Evolutionary conservation across 2,329 filamentous ascomycete genomes (phyloP), one percentile per base, ranked within the genome.

Genomic region (Magnaporthiopsis poae): DNA sequence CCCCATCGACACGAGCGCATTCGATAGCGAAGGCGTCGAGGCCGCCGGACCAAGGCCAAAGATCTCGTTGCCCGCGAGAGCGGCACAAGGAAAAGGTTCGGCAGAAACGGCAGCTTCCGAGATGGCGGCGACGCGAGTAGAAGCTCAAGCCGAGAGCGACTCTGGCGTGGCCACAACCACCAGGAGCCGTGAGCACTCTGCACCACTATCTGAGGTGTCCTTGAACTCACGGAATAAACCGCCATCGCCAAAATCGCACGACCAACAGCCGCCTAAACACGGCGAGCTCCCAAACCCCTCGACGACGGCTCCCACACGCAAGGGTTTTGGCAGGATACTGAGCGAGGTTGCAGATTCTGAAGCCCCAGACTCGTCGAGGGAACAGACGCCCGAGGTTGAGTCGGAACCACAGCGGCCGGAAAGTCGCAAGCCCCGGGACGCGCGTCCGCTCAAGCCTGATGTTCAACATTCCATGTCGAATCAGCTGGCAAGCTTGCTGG

Each of bases 271-370:
- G 12, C 69, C 63, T 0, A 65, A 66, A n/a, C 65, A 59, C 9
- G 67, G 65, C 33, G 67, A 69, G 39, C 68, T 61, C n/a, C 27
- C 61, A 2, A 35, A 27, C 35, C 29, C 25, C 1, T 56, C 46
- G 46, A 25, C 46, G 7, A 56, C 7, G 8, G n/a, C 18, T 56
- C 64, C 65, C 15, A 46, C 12, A 27, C 65, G 39, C 69, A 72
- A 27, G 73, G 75, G 60, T 0, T 66, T 79, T 0, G 72, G 71
- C 62, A 73, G 78, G 8, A 74, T 78, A 27, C 71, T 73, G 1
- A 78, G 76, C 68, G 78, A 80, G 67, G 72, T 81, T 15, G 77
- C 76, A n/a, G 79, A 79, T 69, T 83, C 81, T 2, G 79, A 81
- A 63, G 77, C 74, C 21, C 72, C 69, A 2, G 72, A 73, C 21